Conservation (phyloP, 192 early-diverging fungal species). For the Paraglomus occultum region DNA sequence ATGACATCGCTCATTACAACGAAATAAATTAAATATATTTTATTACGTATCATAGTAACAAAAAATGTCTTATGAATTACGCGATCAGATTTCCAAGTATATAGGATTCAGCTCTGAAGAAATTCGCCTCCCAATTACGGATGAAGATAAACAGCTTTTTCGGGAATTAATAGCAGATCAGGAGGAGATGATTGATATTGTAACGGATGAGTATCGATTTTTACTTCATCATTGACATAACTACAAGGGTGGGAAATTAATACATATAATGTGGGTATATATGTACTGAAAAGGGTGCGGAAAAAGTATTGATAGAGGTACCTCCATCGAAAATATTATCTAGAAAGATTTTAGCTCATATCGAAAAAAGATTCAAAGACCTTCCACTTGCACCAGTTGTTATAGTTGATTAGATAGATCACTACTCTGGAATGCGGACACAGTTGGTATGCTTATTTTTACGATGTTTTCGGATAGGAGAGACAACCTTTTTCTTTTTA, state of each 20-base stretch:
- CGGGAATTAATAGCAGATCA: conserved; percentile 8
- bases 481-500: too few species aligned
- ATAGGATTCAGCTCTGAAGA: conserved; percentile 14
- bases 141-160: conserved; percentile 6
- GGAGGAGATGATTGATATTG: conserved; percentile 1
- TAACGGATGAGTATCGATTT: conserved; percentile 17
- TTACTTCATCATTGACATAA: conserved; percentile 13
- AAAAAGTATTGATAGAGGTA: conserved; percentile 25
- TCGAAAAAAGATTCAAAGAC: not conserved
- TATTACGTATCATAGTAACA: too few species aligned
- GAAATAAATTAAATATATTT: too few species aligned
- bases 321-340: conserved; percentile 28
- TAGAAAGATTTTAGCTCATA: conserved; percentile 22
- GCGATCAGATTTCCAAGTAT: conserved; percentile 9
- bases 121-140: conserved; percentile 5
- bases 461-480: too few species aligned
- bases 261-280: conserved; percentile 28
- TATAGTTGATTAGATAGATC: too few species aligned
- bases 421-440: too few species aligned
- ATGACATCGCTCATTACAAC: too few species aligned
- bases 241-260: not conserved
- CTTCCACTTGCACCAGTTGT: too few species aligned
- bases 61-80: too few species aligned
- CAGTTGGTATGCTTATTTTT: too few species aligned
- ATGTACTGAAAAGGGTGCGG: conserved; percentile 12